Conservation (phyloP, 2,329 filamentous ascomycete genomes). For the Podosphaera xanthii region DNA sequence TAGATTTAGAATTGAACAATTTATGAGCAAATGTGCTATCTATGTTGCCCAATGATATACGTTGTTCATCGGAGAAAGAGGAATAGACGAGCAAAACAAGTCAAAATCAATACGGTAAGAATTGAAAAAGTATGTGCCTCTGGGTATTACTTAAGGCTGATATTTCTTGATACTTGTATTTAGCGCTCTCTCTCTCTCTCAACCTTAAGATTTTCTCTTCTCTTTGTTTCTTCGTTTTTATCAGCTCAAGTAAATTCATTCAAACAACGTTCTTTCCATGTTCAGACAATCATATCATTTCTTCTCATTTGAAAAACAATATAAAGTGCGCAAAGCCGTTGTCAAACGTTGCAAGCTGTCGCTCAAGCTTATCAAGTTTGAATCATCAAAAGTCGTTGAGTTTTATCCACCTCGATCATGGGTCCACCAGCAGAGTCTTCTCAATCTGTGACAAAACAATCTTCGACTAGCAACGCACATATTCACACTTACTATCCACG, state of each 20-base stretch:
- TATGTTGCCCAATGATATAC: not conserved
- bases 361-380: too few species aligned
- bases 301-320: not conserved
- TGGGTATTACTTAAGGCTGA: too few species aligned
- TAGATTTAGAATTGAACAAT: not conserved
- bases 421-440: not conserved
- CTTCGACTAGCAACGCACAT: not conserved
- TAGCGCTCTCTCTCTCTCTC: too few species aligned
- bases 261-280: not conserved
- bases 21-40: not conserved
- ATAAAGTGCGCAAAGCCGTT: not conserved
- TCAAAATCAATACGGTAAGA: not conserved
- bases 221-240: not conserved
- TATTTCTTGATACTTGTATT: too few species aligned
- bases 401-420: not conserved
- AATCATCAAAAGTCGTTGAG: not conserved
- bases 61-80: not conserved
- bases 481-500: not conserved
- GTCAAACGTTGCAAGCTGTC: too few species aligned
- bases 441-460: not conserved
- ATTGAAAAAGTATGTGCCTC: not conserved
- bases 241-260: too few species aligned
- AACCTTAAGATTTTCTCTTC: too few species aligned
- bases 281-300: not conserved
- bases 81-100: not conserved